Evolutionary conservation across 2,329 filamentous ascomycete species (phyloP).

Genomic region (Trichothecium roseum): DNA sequence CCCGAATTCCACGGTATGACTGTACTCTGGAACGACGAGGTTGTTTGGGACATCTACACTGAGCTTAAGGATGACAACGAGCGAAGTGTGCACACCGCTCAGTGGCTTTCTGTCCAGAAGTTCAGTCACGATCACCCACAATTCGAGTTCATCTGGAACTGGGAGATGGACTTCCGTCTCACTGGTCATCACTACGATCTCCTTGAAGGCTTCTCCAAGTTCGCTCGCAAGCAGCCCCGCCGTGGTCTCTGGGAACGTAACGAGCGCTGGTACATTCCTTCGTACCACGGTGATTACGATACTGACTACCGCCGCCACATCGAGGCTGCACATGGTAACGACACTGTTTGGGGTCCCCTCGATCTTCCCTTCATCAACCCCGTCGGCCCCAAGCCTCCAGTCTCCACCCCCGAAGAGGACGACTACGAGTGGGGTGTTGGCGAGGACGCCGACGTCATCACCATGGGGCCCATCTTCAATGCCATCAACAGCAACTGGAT

Average conservation of each 20-base stretch:
- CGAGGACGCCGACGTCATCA: conserved; percentile 65
- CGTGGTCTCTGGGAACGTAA: conserved; percentile 66
- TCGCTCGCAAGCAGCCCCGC: conserved; percentile 57
- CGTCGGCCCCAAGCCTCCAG: conserved; percentile 53
- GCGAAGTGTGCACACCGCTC: conserved; percentile 45
- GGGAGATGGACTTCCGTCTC: conserved; percentile 74
- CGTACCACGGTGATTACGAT: conserved; percentile 55
- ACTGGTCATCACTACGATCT: conserved; percentile 77
- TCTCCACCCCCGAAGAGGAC: conserved; percentile 46
- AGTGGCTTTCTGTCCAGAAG: conserved; percentile 66
- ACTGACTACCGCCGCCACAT: conserved; percentile 57
- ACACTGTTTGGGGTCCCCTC: conserved; percentile 57
- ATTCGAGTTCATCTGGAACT: conserved; percentile 78
- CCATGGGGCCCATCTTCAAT: conserved; percentile 72
- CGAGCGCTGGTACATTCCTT: conserved; percentile 63
- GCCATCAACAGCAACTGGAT: conserved; percentile 64
- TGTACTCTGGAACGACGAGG: conserved; percentile 62
- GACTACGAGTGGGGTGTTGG: conserved; percentile 67
- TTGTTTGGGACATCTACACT: conserved; percentile 70
- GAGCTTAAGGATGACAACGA: conserved; percentile 53
- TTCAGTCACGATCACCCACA: conserved; percentile 68
- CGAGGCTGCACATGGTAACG: conserved; percentile 37
- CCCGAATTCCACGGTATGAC: conserved; percentile 60
- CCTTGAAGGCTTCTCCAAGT: conserved; percentile 52
- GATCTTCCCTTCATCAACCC: conserved; percentile 50